Evolutionary conservation across 441 rosid genomes (phyloP), one percentile per base, ranked within the genome.

Genomic region (Mallotus repandus): DNA sequence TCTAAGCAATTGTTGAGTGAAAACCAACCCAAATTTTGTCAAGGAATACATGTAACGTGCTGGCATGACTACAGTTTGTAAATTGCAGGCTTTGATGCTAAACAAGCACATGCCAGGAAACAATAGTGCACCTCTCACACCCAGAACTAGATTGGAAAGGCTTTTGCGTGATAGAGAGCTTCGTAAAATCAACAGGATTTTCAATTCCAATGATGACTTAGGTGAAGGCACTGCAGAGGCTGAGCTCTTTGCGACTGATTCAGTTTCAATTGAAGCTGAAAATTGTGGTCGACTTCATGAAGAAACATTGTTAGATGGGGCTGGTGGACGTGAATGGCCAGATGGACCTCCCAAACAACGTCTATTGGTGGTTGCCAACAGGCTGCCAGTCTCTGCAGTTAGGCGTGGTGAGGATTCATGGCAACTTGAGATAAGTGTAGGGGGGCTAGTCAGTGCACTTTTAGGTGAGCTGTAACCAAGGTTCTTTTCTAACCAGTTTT

Each of bases 361-460:
- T 11, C 76, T 91, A 16, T 75, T 91, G 81, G 97, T 91, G 75
- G 97, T 91, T 70, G 92, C 97, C 75, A 91, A 91, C 67, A 83
- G 97, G 80, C 67, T 91, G 66, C 97, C 97, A 0, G 94, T 91
- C 63, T 91, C 92, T 65, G 97, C 97, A 8, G 76, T 80, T 69
- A 81, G 94, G 77, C 82, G 66, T 67, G 89, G 89, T 22, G 86
- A 80, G 56, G 86, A 85, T 68, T 77, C 86, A 2, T 91, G 97
- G 97, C 85, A 83, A 7, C 87, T 91, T 60, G 92, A 91, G 77
- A 84, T 88, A 4, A 91, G 92, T 81, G 89, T 81, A 25, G 92
- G 94, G 18, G 97, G 97, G 16, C 79, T 91, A 35, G 94, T 91
- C 74, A 84, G 81, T 74, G 94, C 97, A 60, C 92, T 91, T 77